Evolutionary conservation across 192 early-diverging fungal genomes (phyloP).

Genomic region (Hyaloraphidium curvatum): DNA sequence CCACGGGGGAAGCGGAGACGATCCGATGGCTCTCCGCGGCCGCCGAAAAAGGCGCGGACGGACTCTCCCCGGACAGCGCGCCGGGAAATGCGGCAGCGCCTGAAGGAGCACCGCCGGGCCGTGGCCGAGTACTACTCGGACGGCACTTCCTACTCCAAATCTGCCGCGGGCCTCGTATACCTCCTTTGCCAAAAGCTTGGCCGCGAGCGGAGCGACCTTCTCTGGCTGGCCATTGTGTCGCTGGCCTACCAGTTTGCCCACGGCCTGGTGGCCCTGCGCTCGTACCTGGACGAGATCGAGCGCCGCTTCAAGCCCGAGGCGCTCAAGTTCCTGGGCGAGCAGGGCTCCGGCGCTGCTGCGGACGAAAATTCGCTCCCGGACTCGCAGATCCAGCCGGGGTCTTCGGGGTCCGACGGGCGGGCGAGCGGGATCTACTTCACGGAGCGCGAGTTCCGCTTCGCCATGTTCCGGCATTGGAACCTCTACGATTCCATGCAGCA

Average conservation of each 20-base stretch:
- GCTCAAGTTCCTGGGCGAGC: slow-evolving; percentile 23
- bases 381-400: background rate
- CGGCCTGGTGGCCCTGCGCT: slow-evolving; percentile 43
- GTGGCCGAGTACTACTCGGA: slow-evolving; percentile 66
- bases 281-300: slow-evolving; percentile 42
- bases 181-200: slow-evolving; percentile 53
- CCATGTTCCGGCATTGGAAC: slow-evolving; percentile 84
- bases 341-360: slow-evolving; percentile 1
- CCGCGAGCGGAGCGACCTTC: slow-evolving; percentile 38
- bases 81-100: too few species aligned
- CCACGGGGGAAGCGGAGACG: background rate
- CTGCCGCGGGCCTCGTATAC: slow-evolving; percentile 52
- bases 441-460: slow-evolving; percentile 63
- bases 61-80: too few species aligned
- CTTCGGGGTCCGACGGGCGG: background rate
- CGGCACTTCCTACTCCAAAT: slow-evolving; percentile 54
- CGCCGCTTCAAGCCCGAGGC: slow-evolving; percentile 50
- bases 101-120: slow-evolving; percentile 18
- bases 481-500: slow-evolving; percentile 71
- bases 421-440: background rate
- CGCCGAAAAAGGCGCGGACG: too few species aligned
- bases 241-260: slow-evolving; percentile 57
- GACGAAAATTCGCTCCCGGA: background rate
- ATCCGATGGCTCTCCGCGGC: background rate
- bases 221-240: slow-evolving; percentile 73